A percentile compares a stretch with the other conserved stretches of the same genome.
Conservation (phyloP, 2,329 filamentous ascomycete species). For the Penicillium janthinellum region DNA sequence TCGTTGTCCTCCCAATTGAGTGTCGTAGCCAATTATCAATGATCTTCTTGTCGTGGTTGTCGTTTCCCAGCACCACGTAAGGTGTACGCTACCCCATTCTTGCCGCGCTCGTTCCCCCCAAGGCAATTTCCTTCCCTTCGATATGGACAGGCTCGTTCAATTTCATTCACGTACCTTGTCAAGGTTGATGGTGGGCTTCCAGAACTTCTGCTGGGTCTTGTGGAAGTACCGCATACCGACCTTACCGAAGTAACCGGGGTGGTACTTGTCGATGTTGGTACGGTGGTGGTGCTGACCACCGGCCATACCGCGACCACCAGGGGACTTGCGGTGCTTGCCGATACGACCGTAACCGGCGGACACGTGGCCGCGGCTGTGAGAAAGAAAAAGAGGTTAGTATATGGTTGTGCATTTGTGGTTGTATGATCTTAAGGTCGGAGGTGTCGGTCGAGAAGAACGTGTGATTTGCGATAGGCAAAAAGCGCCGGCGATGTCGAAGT, state of each 20-base stretch:
- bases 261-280: constrained; percentile 91
- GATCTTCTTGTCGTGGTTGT: constrained; percentile 4
- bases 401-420: background rate
- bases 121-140: background rate
- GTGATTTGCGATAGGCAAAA: constrained; percentile 3
- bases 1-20: background rate
- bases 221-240: constrained; percentile 96
- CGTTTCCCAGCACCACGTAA: constrained; percentile 6
- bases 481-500: constrained; percentile 21
- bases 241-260: constrained; percentile 99
- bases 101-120: background rate
- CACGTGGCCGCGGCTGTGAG: constrained; percentile 85
- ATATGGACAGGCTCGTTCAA: constrained; percentile 12
- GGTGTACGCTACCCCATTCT: background rate
- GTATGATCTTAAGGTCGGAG: background rate
- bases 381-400: constrained; percentile 29
- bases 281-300: constrained; percentile 99
- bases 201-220: constrained; percentile 92
- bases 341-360: constrained; percentile 97
- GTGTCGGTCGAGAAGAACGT: constrained; percentile 2
- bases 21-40: constrained; percentile 3
- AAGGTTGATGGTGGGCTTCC: constrained; percentile 98
- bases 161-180: constrained; percentile 77
- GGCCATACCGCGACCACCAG: constrained; percentile 80
- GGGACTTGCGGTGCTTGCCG: constrained; percentile 97